Conservation (phyloP, 2,329 filamentous ascomycete species). For the Knufia petricola region DNA sequence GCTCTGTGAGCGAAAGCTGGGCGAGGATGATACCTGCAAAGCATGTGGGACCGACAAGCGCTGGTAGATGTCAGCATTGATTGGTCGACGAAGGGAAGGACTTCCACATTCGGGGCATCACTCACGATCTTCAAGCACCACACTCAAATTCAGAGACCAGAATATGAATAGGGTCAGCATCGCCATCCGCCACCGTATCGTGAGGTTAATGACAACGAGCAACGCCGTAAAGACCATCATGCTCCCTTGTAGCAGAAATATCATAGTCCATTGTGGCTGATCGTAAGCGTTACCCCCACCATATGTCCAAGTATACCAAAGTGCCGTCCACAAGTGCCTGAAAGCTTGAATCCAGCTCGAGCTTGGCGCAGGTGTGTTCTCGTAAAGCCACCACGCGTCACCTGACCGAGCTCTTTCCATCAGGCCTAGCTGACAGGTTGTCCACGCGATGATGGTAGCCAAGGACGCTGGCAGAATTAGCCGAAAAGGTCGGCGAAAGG, state of each 20-base stretch:
- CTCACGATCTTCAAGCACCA: slow-evolving; percentile 28
- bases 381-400: slow-evolving; percentile 51
- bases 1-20: slow-evolving; percentile 35
- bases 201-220: slow-evolving; percentile 42
- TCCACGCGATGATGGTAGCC: slow-evolving; percentile 48
- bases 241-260: slow-evolving; percentile 46
- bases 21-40: slow-evolving; percentile 54
- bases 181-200: slow-evolving; percentile 42
- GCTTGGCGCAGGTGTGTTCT: slow-evolving; percentile 39
- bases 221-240: slow-evolving; percentile 47
- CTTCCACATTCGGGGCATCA: no score
- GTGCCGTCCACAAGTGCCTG: slow-evolving; percentile 35
- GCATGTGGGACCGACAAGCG: slow-evolving; percentile 47
- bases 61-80: neutral
- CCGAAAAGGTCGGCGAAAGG: slow-evolving; percentile 49
- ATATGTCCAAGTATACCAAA: slow-evolving; percentile 45
- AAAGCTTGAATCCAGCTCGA: slow-evolving; percentile 35
- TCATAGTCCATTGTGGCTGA: slow-evolving; percentile 49
- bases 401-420: slow-evolving; percentile 47
- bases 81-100: no score
- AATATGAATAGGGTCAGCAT: slow-evolving; percentile 39
- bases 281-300: slow-evolving; percentile 44
- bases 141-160: slow-evolving; percentile 33
- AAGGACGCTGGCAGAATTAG: slow-evolving; percentile 49
- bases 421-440: slow-evolving; percentile 46